Percentiles rank a stretch among this genome's conserved stretches.
These are phyloP conservation scores for Kwoniella heveanensis DNA, from an alignment of 768 basidiomycete genomes.

Conservation along the genomic window DNA sequence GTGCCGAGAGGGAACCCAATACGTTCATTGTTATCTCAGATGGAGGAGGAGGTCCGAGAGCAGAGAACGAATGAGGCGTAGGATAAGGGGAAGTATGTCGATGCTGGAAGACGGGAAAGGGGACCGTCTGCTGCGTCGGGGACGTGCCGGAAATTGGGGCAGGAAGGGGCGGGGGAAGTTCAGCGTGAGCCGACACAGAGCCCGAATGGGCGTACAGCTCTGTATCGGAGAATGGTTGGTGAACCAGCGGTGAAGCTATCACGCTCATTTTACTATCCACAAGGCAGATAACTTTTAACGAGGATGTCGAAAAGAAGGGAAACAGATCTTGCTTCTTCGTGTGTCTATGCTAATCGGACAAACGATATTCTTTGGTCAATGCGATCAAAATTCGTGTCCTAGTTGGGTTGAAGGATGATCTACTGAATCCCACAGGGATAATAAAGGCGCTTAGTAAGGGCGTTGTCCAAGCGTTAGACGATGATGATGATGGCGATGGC, in stretches of 20 bases:
- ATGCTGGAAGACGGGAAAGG: slow-evolving; percentile 44
- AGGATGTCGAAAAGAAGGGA: not conserved
- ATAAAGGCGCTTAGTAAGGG: not conserved
- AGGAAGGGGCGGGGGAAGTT: slow-evolving; percentile 28
- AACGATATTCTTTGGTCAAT: not conserved
- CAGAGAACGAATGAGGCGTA: slow-evolving; percentile 43
- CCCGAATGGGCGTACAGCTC: slow-evolving; percentile 34
- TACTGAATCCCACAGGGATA: slow-evolving; percentile 1
- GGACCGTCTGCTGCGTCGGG: slow-evolving; percentile 12
- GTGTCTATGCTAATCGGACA: not conserved
- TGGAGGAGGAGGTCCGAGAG: slow-evolving; percentile 38
- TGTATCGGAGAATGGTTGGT: slow-evolving; percentile 29
- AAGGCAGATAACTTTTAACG: not conserved
- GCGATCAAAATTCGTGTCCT: slow-evolving; percentile 1
- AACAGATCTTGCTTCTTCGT: not conserved
- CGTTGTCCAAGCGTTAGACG: slow-evolving; percentile 1
- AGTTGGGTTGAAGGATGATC: slow-evolving; percentile 23
- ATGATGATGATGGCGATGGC: not conserved
- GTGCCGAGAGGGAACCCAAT: slow-evolving; percentile 18
- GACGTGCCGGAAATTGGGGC: slow-evolving; percentile 10
- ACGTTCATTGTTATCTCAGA: slow-evolving; percentile 5
- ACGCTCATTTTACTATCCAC: slow-evolving; percentile 25
- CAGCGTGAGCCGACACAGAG: slow-evolving; percentile 34
- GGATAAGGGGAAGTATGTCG: slow-evolving; percentile 46
- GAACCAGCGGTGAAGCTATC: slow-evolving; percentile 25